Conservation (phyloP, 1,284 basidiomycete species). For the Paramarasmius palmivorus region DNA sequence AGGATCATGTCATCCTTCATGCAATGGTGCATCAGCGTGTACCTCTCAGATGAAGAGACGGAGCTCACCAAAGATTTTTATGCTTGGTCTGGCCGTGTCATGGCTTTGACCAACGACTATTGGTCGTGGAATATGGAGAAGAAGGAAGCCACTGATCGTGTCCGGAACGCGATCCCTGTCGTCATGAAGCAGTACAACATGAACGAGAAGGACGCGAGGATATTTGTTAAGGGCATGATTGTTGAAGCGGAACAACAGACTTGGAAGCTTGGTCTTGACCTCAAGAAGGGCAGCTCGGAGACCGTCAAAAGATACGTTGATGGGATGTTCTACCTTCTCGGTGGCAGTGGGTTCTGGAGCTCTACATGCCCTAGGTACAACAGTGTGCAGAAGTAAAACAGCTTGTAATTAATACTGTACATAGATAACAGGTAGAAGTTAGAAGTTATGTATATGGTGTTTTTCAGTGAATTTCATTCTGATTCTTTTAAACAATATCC, state of each 20-base stretch:
- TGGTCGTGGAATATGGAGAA: slow-evolving; percentile 7
- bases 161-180: slow-evolving; percentile 6
- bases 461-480: too few species aligned
- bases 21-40: slow-evolving; percentile 2
- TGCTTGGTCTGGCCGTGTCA: neutral
- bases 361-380: slow-evolving; percentile 3
- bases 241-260: neutral
- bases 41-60: slow-evolving; percentile 5
- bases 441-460: too few species aligned
- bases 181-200: slow-evolving; percentile 6
- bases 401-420: too few species aligned
- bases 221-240: slow-evolving; percentile 1
- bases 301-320: slow-evolving; percentile 6
- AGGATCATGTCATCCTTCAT: neutral
- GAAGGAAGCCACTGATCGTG: slow-evolving; percentile 1
- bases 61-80: slow-evolving; percentile 5
- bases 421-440: too few species aligned
- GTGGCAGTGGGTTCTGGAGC: slow-evolving; percentile 5
- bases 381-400: slow-evolving; percentile 1
- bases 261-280: slow-evolving; percentile 3
- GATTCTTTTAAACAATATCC: too few species aligned
- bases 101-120: slow-evolving; percentile 8
- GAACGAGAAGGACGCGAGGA: slow-evolving; percentile 7
- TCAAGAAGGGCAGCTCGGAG: neutral
- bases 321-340: neutral